These are phyloP conservation scores for Laguncularia racemosa DNA, from an alignment of 345 rosid genomes.

Conservation along the genomic window DNA sequence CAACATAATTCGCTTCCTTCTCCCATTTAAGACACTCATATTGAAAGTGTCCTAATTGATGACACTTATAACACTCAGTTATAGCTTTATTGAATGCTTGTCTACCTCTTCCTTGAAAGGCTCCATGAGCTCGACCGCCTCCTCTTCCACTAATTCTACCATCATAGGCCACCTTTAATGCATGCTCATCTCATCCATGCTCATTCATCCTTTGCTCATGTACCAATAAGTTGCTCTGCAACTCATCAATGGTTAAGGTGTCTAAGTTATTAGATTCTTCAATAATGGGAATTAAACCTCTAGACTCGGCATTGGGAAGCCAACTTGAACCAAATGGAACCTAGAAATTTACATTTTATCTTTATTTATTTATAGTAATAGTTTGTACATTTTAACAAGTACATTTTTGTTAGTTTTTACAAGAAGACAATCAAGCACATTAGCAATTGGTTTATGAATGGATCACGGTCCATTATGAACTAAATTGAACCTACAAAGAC, in stretches of 20 bases:
- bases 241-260: constrained; percentile 3
- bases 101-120: not conserved
- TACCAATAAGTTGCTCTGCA: not conserved
- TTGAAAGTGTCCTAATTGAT: constrained; percentile 10
- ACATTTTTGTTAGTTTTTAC: too few species aligned
- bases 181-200: not conserved
- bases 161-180: not conserved
- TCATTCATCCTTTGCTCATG: not conserved
- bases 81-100: not conserved
- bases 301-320: too few species aligned
- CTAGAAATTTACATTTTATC: too few species aligned
- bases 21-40: constrained; percentile 2
- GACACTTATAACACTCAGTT: not conserved
- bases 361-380: too few species aligned
- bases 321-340: too few species aligned
- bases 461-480: too few species aligned
- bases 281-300: too few species aligned
- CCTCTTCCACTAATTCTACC: not conserved
- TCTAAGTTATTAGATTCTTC: constrained; percentile 7
- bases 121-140: not conserved
- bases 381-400: too few species aligned
- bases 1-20: not conserved
- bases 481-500: too few species aligned
- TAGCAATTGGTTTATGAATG: too few species aligned
- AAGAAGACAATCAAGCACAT: too few species aligned